Percentiles rank a stretch among this genome's conserved stretches.
Conservation (phyloP, 345 rosid species). For the Citrus trifoliata region DNA sequence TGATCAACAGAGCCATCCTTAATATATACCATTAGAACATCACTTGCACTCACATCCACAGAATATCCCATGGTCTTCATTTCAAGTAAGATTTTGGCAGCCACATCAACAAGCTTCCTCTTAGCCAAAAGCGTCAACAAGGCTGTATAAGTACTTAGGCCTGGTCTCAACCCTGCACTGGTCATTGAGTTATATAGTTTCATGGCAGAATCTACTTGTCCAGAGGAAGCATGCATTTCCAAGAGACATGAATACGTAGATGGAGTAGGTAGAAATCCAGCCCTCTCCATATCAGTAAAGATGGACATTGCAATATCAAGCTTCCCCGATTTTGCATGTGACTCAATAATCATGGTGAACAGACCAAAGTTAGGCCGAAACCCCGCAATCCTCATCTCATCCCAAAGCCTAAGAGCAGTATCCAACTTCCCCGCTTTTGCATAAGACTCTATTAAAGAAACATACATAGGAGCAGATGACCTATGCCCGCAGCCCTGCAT, state of each 20-base stretch:
- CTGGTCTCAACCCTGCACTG: conserved; percentile 86
- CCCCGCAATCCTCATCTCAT: conserved; percentile 81
- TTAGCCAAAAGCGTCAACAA: conserved; percentile 81
- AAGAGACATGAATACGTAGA: conserved; percentile 89
- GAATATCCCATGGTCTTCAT: conserved; percentile 97
- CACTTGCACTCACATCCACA: conserved; percentile 89
- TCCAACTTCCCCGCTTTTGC: conserved; percentile 95
- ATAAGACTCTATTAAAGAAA: conserved; percentile 81
- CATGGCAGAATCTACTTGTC: conserved; percentile 93
- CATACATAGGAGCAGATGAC: conserved; percentile 83
- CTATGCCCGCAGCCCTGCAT: conserved; percentile 73
- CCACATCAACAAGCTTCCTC: conserved; percentile 89
- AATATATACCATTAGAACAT: conserved; percentile 91
- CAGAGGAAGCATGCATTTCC: conserved; percentile 93
- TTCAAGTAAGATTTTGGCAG: conserved; percentile 90
- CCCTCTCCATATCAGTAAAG: conserved; percentile 86
- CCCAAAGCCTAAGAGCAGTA: conserved; percentile 84
- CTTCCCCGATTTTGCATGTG: conserved; percentile 97
- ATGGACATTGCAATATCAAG: conserved; percentile 86
- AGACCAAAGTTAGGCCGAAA: conserved; percentile 89
- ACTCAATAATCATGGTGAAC: conserved; percentile 77
- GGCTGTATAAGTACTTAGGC: conserved; percentile 77
- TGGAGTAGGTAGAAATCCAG: conserved; percentile 90
- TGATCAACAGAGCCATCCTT: conserved; percentile 90
- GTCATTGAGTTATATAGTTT: conserved; percentile 92